Evolutionary conservation across 352 stramenopile genomes (phyloP).

Genomic region (Elongisporangium prolatum): DNA sequence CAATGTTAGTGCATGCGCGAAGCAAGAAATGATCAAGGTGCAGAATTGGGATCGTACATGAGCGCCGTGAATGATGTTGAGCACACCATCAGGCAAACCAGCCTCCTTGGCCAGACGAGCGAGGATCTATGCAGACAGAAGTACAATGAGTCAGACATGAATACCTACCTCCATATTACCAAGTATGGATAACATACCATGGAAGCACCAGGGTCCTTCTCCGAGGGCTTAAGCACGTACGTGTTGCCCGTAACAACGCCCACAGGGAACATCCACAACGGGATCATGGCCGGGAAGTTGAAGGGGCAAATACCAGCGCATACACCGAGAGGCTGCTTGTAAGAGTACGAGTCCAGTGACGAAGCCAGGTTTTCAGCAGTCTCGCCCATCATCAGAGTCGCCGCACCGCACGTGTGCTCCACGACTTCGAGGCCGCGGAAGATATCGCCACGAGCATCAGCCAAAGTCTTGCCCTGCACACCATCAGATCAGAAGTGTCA

Average conservation of each 20-base stretch:
- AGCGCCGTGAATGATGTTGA: constrained; percentile 93
- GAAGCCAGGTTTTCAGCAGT: constrained; percentile 89
- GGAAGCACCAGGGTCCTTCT: constrained; percentile 88
- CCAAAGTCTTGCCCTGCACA: constrained; percentile 84
- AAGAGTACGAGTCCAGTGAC: constrained; percentile 95
- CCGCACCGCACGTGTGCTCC: constrained; percentile 70
- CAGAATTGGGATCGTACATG: constrained; percentile 30
- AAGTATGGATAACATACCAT: constrained; percentile 53
- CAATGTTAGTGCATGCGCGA: neutral
- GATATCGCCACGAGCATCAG: constrained; percentile 95
- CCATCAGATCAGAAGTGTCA: constrained; percentile 12
- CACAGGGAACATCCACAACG: constrained; percentile 90
- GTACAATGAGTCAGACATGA: constrained; percentile 5
- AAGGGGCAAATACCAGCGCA: constrained; percentile 93
- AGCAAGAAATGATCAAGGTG: constrained; percentile 1
- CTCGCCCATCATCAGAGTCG: constrained; percentile 92
- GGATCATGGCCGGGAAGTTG: constrained; percentile 98
- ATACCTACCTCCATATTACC: too few species aligned
- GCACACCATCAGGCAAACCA: constrained; percentile 91
- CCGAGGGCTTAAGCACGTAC: constrained; percentile 95
- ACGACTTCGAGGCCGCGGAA: constrained; percentile 93
- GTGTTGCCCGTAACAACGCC: constrained; percentile 93
- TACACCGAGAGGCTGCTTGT: constrained; percentile 94
- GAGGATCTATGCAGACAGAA: constrained; percentile 56
- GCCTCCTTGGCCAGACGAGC: constrained; percentile 90